These are phyloP conservation scores for Neurospora tetraspora DNA, from an alignment of 495 filamentous ascomycete genomes.

Conservation along the genomic window DNA sequence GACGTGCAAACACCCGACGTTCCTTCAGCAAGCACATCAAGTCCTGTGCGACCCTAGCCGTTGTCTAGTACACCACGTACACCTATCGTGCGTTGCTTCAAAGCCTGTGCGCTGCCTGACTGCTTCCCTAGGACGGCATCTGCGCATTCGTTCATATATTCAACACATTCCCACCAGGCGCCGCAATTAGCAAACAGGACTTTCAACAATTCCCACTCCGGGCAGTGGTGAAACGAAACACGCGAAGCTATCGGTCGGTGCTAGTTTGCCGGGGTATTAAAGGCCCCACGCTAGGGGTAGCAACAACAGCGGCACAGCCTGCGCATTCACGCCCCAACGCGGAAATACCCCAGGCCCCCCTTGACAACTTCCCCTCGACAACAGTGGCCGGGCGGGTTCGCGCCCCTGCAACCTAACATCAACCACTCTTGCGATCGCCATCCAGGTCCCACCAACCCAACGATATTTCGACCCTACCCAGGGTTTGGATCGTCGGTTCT, in stretches of 20 bases:
- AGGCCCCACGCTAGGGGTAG: not conserved
- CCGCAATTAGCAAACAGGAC: not conserved
- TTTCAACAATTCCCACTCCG: not conserved
- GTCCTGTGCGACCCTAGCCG: not conserved
- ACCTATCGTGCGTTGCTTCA: not conserved
- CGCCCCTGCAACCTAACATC: not conserved
- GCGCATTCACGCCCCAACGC: not conserved
- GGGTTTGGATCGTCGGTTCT: not conserved
- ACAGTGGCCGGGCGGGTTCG: not conserved
- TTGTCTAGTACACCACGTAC: not conserved
- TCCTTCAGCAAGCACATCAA: not conserved
- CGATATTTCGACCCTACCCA: not conserved
- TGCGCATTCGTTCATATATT: not conserved
- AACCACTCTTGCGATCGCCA: not conserved
- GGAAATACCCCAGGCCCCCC: not conserved
- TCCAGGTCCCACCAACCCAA: not conserved
- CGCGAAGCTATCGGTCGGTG: not conserved
- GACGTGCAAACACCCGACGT: not conserved
- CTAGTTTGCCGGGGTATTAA: not conserved
- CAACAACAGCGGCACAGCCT: not conserved
- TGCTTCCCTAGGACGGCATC: not conserved
- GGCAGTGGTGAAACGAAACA: not conserved
- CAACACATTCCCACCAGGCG: not conserved
- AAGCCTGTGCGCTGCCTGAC: not conserved
- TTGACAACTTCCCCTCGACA: not conserved